These are phyloP conservation scores for Fusarium pilosicola DNA, from an alignment of 2,329 filamentous ascomycete genomes.

Conservation along the genomic window DNA sequence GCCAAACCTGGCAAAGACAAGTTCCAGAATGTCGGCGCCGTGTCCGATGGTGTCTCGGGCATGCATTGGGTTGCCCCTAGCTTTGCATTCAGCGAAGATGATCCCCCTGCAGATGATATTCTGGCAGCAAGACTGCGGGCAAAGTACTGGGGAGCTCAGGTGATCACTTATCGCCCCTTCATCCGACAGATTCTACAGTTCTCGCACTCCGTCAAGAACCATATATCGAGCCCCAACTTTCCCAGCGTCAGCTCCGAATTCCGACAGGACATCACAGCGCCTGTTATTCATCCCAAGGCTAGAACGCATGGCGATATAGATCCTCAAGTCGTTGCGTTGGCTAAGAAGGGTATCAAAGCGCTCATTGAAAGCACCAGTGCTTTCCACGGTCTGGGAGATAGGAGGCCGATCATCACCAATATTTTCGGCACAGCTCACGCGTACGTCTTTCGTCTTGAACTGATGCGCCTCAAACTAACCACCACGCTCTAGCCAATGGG, in stretches of 20 bases:
- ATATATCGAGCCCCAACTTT: constrained; percentile 48
- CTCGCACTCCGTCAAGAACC: constrained; percentile 51
- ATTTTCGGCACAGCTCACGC: constrained; percentile 95
- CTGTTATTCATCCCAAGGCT: constrained; percentile 51
- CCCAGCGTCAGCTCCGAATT: constrained; percentile 48
- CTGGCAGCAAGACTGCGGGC: constrained; percentile 85
- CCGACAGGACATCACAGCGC: constrained; percentile 49
- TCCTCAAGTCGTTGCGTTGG: constrained; percentile 62
- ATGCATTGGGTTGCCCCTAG: constrained; percentile 57
- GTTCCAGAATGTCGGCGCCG: constrained; percentile 59
- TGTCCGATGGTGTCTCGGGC: constrained; percentile 55
- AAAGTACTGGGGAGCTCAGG: constrained; percentile 93
- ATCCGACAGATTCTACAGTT: constrained; percentile 65
- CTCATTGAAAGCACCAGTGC: constrained; percentile 86
- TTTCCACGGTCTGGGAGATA: constrained; percentile 71
- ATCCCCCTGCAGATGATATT: constrained; percentile 78
- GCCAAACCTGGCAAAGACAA: constrained; percentile 48
- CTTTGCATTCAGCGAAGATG: constrained; percentile 70
- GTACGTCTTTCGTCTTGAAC: constrained; percentile 66
- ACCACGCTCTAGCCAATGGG: constrained; percentile 79
- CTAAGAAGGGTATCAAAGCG: constrained; percentile 72
- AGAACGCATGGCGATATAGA: constrained; percentile 54
- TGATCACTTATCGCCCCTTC: constrained; percentile 88
- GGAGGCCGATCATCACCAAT: constrained; percentile 88
- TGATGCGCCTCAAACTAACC: constrained; percentile 14